These are phyloP conservation scores for Kodamaea sagamina DNA, from an alignment of 805 yeast species.

Conservation along the genomic window DNA sequence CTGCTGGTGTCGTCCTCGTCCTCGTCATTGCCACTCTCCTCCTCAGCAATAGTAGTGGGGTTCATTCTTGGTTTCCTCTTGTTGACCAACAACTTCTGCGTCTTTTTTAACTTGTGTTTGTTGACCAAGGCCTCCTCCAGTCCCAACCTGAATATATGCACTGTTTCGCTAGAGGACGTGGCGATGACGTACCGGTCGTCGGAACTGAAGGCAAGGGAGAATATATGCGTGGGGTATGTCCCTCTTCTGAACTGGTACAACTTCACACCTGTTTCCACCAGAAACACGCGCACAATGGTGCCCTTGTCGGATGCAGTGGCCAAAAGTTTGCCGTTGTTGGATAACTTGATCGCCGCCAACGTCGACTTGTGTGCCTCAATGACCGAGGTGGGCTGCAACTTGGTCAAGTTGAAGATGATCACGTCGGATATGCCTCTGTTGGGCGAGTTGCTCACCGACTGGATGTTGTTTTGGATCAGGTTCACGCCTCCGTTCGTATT, in stretches of 20 bases:
- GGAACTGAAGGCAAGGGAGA: slow-evolving; percentile 71
- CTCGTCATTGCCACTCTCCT: slow-evolving; percentile 21
- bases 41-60: slow-evolving; percentile 35
- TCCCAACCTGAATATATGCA: slow-evolving; percentile 83
- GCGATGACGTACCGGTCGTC: slow-evolving; percentile 76
- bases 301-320: slow-evolving; percentile 93
- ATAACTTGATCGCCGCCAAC: slow-evolving; percentile 65
- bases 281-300: slow-evolving; percentile 81
- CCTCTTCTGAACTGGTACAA: slow-evolving; percentile 81
- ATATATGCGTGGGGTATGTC: slow-evolving; percentile 78
- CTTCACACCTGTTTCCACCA: slow-evolving; percentile 62
- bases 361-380: slow-evolving; percentile 86
- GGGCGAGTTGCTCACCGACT: slow-evolving; percentile 42
- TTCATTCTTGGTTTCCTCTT: slow-evolving; percentile 13
- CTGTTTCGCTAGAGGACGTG: slow-evolving; percentile 85
- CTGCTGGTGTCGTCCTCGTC: slow-evolving; percentile 18
- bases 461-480: slow-evolving; percentile 41
- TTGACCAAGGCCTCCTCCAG: slow-evolving; percentile 46
- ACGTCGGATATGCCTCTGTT: slow-evolving; percentile 62
- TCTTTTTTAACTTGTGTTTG: slow-evolving; percentile 33
- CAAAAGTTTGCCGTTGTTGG: slow-evolving; percentile 72
- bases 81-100: slow-evolving; percentile 14
- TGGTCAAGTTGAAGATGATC: slow-evolving; percentile 73
- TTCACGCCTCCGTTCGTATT: slow-evolving; percentile 44
- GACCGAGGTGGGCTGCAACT: slow-evolving; percentile 74